Conservation (phyloP, 1,139 yeast genomes). For the Kodamaea ohmeri region DNA sequence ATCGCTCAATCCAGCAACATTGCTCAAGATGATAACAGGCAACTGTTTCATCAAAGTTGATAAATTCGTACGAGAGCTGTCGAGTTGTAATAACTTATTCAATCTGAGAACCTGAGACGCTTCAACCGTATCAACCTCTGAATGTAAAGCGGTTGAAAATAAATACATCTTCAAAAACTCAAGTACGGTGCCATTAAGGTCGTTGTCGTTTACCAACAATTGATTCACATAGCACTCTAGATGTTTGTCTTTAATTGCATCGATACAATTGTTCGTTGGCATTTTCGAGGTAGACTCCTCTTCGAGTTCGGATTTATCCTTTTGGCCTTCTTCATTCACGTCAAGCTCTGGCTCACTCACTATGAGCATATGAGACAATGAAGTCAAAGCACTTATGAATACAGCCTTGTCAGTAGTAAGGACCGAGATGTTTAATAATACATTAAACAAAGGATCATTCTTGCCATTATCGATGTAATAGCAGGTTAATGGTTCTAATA, state of each 20-base stretch:
- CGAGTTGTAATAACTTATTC: slow-evolving; percentile 31
- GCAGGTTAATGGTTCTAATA: slow-evolving; percentile 81
- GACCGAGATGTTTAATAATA: slow-evolving; percentile 46
- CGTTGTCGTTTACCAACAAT: slow-evolving; percentile 38
- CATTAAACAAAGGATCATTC: slow-evolving; percentile 59
- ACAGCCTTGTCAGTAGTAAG: slow-evolving; percentile 55
- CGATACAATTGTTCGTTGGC: slow-evolving; percentile 41
- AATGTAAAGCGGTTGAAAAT: slow-evolving; percentile 39
- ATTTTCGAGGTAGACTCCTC: slow-evolving; percentile 22
- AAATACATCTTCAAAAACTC: slow-evolving; percentile 41
- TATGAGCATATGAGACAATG: slow-evolving; percentile 42
- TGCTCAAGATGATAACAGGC: slow-evolving; percentile 56
- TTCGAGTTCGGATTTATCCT: slow-evolving; percentile 37
- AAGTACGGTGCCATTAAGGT: slow-evolving; percentile 32
- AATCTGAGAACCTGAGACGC: slow-evolving; percentile 37
- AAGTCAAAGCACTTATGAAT: slow-evolving; percentile 43
- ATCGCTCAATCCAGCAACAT: slow-evolving; percentile 15
- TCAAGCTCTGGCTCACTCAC: slow-evolving; percentile 24
- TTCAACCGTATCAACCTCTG: slow-evolving; percentile 28
- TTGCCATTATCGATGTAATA: slow-evolving; percentile 71
- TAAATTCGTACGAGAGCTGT: slow-evolving; percentile 33
- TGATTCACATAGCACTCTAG: slow-evolving; percentile 32
- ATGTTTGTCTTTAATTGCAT: slow-evolving; percentile 33
- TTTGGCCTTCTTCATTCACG: slow-evolving; percentile 24
- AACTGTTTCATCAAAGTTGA: slow-evolving; percentile 53